phyloP scores from a whole-genome alignment of 2,329 filamentous ascomycete genomes.

The Colletotrichum simmondsii region DNA sequence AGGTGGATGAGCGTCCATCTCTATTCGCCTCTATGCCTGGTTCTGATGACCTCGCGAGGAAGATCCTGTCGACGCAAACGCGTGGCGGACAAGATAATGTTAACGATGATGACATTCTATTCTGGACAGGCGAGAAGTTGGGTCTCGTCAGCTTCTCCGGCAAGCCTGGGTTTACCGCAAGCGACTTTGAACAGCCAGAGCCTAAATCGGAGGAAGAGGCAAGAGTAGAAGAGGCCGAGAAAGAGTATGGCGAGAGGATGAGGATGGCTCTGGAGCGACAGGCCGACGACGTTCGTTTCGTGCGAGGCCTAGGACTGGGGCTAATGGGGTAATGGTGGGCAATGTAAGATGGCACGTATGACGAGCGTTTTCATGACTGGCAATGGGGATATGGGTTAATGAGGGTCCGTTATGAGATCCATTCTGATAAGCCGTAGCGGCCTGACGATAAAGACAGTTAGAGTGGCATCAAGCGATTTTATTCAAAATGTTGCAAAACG shows the following conservation, averaged over 20 bases:
- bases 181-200: constrained; percentile 62
- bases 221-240: constrained; percentile 65
- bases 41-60: constrained; percentile 80
- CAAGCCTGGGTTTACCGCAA: constrained; percentile 57
- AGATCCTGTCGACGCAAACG: constrained; percentile 74
- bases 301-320: constrained; percentile 68
- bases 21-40: constrained; percentile 64
- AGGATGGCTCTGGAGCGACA: constrained; percentile 79
- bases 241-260: constrained; percentile 76
- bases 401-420: not conserved
- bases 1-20: constrained; percentile 56
- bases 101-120: constrained; percentile 76
- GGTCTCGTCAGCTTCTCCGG: constrained; percentile 76
- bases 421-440: not conserved
- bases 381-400: not conserved
- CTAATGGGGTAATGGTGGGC: constrained; percentile 5
- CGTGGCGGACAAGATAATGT: constrained; percentile 39
- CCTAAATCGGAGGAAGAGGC: constrained; percentile 57
- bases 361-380: not conserved
- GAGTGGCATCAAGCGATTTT: not conserved
- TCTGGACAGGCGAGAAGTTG: constrained; percentile 90
- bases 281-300: constrained; percentile 81
- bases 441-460: not conserved
- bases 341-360: not conserved
- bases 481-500: not conserved